Evolutionary conservation across 208 protist species (phyloP).

Genomic region (Trichomonas tenax): DNA sequence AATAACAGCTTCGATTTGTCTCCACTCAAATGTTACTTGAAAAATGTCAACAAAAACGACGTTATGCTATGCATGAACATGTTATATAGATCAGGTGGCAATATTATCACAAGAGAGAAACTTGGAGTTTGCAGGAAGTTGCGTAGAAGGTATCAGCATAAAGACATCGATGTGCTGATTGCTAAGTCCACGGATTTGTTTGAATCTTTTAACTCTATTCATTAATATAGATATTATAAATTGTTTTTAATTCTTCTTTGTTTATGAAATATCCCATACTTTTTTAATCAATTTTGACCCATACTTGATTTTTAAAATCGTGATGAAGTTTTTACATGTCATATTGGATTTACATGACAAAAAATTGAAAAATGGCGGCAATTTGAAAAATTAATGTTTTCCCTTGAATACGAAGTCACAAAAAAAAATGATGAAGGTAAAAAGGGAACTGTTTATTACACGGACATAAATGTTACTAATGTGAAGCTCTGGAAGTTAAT

Average conservation of each 20-base stretch:
- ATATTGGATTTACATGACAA: too few relatives aligned
- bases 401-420: too few relatives aligned
- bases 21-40: background rate
- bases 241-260: background rate
- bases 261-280: too few relatives aligned
- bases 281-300: too few relatives aligned
- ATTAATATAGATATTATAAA: background rate
- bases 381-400: too few relatives aligned
- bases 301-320: too few relatives aligned
- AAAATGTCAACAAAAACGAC: background rate
- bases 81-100: background rate
- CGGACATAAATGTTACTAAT: background rate
- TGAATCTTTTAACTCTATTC: background rate
- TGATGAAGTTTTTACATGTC: too few relatives aligned
- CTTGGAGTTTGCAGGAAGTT: background rate
- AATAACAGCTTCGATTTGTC: background rate
- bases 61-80: background rate
- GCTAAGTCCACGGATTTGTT: background rate
- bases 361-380: too few relatives aligned
- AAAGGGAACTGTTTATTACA: background rate
- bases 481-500: slow-evolving; percentile 10
- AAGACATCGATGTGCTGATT: background rate
- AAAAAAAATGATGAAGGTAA: too few relatives aligned
- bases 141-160: background rate
- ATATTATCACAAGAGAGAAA: background rate